A percentile compares a stretch with the other conserved stretches of the same genome.
Conservation (phyloP, 2,329 filamentous ascomycete species). For the Apiospora malaysiana region DNA sequence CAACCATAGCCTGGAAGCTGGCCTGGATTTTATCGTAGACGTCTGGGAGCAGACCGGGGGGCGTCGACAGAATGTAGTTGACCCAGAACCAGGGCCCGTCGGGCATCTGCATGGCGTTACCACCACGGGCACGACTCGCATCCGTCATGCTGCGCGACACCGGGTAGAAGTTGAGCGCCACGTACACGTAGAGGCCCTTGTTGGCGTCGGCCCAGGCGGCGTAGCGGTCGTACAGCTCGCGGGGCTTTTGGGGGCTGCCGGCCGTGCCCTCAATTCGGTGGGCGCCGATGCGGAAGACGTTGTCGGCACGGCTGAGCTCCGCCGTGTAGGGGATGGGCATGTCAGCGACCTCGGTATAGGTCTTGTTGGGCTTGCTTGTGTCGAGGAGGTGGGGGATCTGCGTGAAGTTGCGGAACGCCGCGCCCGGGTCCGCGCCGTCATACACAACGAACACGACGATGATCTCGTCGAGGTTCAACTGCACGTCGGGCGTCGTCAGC, state of each 20-base stretch:
- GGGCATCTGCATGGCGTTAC: slow-evolving; percentile 43
- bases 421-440: slow-evolving; percentile 39
- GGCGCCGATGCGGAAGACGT: slow-evolving; percentile 42
- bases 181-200: slow-evolving; percentile 37
- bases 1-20: slow-evolving; percentile 39
- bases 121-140: slow-evolving; percentile 39
- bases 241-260: slow-evolving; percentile 25
- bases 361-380: slow-evolving; percentile 34
- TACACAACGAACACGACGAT: slow-evolving; percentile 44
- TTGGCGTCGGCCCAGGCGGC: slow-evolving; percentile 37
- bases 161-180: slow-evolving; percentile 37
- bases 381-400: slow-evolving; percentile 38
- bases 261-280: slow-evolving; percentile 36
- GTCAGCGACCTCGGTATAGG: slow-evolving; percentile 40
- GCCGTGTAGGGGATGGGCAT: slow-evolving; percentile 40
- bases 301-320: slow-evolving; percentile 38
- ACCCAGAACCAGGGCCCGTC: slow-evolving; percentile 41
- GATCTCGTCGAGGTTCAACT: slow-evolving; percentile 39
- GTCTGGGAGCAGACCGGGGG: slow-evolving; percentile 31
- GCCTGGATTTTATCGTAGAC: slow-evolving; percentile 37
- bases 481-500: slow-evolving; percentile 35
- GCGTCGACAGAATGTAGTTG: slow-evolving; percentile 38
- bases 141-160: slow-evolving; percentile 39
- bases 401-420: slow-evolving; percentile 41
- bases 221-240: slow-evolving; percentile 35